Base-by-base conservation (phyloP, 495 filamentous ascomycete species). In the Penicillium canariense region DNA sequence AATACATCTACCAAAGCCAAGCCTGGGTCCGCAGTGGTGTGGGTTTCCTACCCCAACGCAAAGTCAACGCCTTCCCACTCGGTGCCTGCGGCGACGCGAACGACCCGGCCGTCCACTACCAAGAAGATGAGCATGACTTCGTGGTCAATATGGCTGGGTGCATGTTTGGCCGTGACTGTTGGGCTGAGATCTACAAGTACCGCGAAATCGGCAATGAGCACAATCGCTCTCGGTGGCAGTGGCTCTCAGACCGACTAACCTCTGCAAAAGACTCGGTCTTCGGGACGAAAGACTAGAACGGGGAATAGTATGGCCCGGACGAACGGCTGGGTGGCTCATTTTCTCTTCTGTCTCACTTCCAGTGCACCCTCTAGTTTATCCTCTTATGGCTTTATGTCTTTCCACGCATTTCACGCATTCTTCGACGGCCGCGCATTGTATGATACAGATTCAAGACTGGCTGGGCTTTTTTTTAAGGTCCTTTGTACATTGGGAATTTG, bases 101-200 rank as follows among this genome's bases (percentile, higher is more conserved):
- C 45, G 86, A 96, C 63, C 77, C 81, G 0, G 75, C 79, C 4
- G 84, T 96, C 30, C 96, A 97, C 68, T 99, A 97, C 68, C 78
- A 87, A 36, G 81, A 95, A 69, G 76, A 83, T 28, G 91, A 91
- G 40, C 81, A 89, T 15, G 94, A 99, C 69, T 95, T 99, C 61
- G 60, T 97, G n/a, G 92, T 99, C 58, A 99, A 97, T 67, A 97
- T 97, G 93, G 94, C 94, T 2, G 95, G 95, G 3, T 99, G 94
- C 67, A 87, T 93, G 64, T 97, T 88, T 84, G 94, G 94, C 3
- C 82, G 94, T 20, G 95, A 99, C 74, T 99, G 94, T 67, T 97
- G 95, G 94, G 84, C 87, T 26, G 94, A 99, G 73, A 96, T 99
- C 81, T 92, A 95, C 70, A 84, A 86, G 60, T 99, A 89, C 73